Evolutionary conservation across 75 land plant species (phyloP).

Genomic region (Cunninghamia lanceolata): DNA sequence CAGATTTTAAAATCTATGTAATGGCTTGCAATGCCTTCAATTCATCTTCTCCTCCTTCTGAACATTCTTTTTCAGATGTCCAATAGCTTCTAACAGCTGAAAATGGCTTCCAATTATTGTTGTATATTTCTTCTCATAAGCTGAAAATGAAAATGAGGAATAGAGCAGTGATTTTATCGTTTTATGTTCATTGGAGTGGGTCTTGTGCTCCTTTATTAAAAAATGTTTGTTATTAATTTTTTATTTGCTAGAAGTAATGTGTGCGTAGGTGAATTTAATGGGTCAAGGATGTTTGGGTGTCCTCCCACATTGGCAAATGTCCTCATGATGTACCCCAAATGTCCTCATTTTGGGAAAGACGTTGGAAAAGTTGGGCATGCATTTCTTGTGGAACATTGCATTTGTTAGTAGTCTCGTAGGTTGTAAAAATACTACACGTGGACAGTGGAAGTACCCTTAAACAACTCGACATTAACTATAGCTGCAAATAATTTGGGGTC

Average conservation of each 20-base stretch:
- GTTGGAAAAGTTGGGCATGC: not conserved
- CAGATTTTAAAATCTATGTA: not conserved
- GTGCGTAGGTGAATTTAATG: not conserved
- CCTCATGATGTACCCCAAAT: not conserved
- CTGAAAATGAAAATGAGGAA: not conserved
- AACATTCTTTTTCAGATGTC: not conserved
- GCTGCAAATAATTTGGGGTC: not conserved
- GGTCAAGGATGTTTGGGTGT: not conserved
- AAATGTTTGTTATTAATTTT: too few species aligned
- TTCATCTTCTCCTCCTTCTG: not conserved
- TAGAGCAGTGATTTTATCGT: not conserved
- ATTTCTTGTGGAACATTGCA: not conserved
- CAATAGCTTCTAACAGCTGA: not conserved
- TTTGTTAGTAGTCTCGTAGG: too few species aligned
- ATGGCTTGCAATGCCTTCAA: not conserved
- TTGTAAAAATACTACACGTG: not conserved
- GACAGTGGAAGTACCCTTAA: not conserved
- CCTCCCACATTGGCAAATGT: not conserved
- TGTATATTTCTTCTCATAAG: not conserved
- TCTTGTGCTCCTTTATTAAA: not conserved
- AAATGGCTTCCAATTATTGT: not conserved
- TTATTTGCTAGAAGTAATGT: too few species aligned
- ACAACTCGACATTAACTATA: not conserved
- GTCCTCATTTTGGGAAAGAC: not conserved
- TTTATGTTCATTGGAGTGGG: not conserved